A percentile compares a stretch with the other conserved stretches of the same genome.
These are phyloP conservation scores for Peniophora sp. DNA, from an alignment of 1,284 basidiomycete genomes.

Conservation along the genomic window DNA sequence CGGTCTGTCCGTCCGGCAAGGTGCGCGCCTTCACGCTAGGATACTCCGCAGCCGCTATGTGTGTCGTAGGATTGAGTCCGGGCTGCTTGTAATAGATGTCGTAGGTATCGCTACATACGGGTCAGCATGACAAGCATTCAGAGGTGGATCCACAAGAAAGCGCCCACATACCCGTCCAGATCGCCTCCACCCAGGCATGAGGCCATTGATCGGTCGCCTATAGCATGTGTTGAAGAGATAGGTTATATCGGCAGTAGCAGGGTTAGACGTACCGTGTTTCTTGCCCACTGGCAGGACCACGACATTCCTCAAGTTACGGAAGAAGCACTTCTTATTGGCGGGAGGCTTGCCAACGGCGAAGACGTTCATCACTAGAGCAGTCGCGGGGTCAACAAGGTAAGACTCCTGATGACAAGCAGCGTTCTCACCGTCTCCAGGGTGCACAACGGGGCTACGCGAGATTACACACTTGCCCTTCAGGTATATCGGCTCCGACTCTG, in stretches of 20 bases:
- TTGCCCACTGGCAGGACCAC: conserved; percentile 68
- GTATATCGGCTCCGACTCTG: conserved; percentile 34
- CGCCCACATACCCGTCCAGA: conserved; percentile 67
- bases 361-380: conserved; percentile 52
- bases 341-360: conserved; percentile 67
- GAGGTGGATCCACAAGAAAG: conserved; percentile 7
- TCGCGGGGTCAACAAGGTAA: background rate
- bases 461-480: conserved; percentile 49
- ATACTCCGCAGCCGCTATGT: conserved; percentile 50
- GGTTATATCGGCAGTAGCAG: background rate
- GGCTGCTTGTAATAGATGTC: conserved; percentile 29
- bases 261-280: conserved; percentile 18
- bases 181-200: conserved; percentile 68
- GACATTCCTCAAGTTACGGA: conserved; percentile 58
- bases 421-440: conserved; percentile 55
- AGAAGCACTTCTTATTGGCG: conserved; percentile 44
- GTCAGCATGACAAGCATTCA: background rate
- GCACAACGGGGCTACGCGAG: conserved; percentile 54
- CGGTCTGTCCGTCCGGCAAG: conserved; percentile 40
- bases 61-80: conserved; percentile 40
- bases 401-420: background rate
- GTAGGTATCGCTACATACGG: conserved; percentile 23
- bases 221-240: background rate
- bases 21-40: conserved; percentile 19
- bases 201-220: conserved; percentile 56